Conservation (phyloP, 768 basidiomycete genomes). For the Lactarius hatsudake region DNA sequence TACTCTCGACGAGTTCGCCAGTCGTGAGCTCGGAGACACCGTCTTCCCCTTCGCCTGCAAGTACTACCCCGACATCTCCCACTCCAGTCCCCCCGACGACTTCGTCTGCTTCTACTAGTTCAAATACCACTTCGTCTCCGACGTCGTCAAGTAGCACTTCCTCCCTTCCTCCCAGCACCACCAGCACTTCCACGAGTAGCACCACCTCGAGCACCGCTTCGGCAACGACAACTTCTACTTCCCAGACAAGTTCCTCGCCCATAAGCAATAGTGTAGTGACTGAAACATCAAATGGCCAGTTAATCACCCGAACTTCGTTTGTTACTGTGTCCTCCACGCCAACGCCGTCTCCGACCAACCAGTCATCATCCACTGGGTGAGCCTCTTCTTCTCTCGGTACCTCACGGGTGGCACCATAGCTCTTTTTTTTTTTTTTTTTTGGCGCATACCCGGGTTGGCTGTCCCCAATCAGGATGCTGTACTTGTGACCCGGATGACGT, state of each 20-base stretch:
- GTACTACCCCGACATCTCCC: conserved; percentile 5
- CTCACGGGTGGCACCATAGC: background rate
- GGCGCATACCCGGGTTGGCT: background rate
- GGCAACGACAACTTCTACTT: background rate
- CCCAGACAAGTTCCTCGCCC: background rate
- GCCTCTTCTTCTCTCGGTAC: conserved; percentile 11
- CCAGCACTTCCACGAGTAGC: background rate
- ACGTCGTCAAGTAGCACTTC: conserved; percentile 4
- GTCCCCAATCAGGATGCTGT: background rate
- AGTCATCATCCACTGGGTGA: conserved; percentile 24
- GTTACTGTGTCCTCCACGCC: conserved; percentile 13
- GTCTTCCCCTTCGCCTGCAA: conserved; percentile 8
- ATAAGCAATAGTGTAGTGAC: background rate
- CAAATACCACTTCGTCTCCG: background rate
- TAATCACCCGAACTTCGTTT: conserved; percentile 25
- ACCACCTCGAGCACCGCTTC: conserved; percentile 16
- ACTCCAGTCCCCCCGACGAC: conserved; percentile 4
- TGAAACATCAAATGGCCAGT: conserved; percentile 21
- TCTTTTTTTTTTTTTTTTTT: background rate
- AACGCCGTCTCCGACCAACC: background rate
- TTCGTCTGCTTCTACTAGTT: background rate
- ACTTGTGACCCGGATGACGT: background rate
- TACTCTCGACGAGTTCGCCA: background rate
- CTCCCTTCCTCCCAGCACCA: conserved; percentile 5
- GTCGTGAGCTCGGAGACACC: background rate